Percentiles rank a stretch among this genome's conserved stretches.
These are phyloP conservation scores for Phaffomyces antillensis DNA, from an alignment of 805 yeast species.

Conservation along the genomic window DNA sequence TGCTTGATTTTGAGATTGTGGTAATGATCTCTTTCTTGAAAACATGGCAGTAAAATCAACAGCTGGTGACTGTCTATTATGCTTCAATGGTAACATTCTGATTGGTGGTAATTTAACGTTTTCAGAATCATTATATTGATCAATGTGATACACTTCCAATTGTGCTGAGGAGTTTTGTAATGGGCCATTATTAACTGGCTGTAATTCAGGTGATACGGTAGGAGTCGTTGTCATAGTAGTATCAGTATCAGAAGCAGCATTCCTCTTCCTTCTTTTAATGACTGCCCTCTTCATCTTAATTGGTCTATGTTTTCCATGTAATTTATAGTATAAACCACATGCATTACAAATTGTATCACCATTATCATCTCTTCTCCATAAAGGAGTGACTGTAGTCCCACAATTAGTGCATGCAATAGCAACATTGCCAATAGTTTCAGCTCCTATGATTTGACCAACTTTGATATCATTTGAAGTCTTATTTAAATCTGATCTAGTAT, in stretches of 20 bases:
- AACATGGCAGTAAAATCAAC: constrained; percentile 35
- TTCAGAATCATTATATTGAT: constrained; percentile 4
- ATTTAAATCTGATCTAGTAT: background rate
- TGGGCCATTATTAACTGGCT: background rate
- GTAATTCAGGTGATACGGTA: constrained; percentile 3
- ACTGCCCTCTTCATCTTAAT: constrained; percentile 64
- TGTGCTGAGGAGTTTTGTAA: too few species aligned
- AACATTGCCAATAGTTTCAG: constrained; percentile 33
- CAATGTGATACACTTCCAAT: background rate
- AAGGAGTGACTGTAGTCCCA: constrained; percentile 77
- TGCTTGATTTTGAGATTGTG: background rate
- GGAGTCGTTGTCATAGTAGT: constrained; percentile 1
- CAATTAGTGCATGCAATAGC: constrained; percentile 81
- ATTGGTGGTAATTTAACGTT: constrained; percentile 20
- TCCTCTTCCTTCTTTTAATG: constrained; percentile 67
- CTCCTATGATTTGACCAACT: constrained; percentile 15
- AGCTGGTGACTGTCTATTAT: constrained; percentile 23
- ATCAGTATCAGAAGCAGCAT: constrained; percentile 1
- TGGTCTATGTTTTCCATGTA: constrained; percentile 76
- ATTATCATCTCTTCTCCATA: constrained; percentile 77
- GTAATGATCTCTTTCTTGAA: constrained; percentile 9
- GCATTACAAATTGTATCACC: constrained; percentile 88
- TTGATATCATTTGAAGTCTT: background rate
- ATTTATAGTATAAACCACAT: constrained; percentile 69
- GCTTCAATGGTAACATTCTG: constrained; percentile 16